Percentiles rank a stretch among this genome's conserved stretches.
Conservation (phyloP, 2,329 filamentous ascomycete genomes). For the Leptoxyphium fumago region DNA sequence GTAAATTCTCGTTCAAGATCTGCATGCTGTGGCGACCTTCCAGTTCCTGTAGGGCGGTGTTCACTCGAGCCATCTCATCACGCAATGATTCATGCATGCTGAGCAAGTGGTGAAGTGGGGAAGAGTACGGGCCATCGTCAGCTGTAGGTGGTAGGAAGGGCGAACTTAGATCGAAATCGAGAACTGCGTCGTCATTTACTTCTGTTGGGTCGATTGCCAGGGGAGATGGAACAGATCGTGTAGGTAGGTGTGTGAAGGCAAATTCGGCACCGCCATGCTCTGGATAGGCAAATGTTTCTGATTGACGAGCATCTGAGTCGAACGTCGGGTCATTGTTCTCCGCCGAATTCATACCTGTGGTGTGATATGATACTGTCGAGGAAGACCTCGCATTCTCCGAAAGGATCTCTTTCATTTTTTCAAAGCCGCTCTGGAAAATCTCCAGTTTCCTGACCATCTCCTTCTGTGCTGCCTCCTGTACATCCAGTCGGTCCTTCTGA, state of each 20-base stretch:
- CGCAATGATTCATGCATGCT: constrained; percentile 46
- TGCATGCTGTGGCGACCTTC: constrained; percentile 48
- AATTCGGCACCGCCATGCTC: constrained; percentile 1
- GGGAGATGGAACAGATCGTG: constrained; percentile 5
- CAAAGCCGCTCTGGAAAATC: constrained; percentile 30
- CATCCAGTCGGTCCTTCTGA: constrained; percentile 28
- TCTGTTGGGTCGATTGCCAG: constrained; percentile 10
- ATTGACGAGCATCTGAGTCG: too few species aligned
- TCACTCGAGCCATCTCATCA: constrained; percentile 42
- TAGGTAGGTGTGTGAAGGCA: constrained; percentile 1
- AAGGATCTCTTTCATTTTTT: constrained; percentile 29
- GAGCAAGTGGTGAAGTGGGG: constrained; percentile 42
- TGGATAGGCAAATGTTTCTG: neutral
- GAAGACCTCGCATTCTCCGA: constrained; percentile 3
- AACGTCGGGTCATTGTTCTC: neutral
- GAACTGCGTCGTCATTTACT: constrained; percentile 10
- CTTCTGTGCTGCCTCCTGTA: constrained; percentile 28
- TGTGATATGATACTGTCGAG: constrained; percentile 9
- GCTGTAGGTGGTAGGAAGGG: constrained; percentile 13
- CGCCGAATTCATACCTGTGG: neutral
- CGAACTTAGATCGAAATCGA: constrained; percentile 14
- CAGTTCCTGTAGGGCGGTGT: constrained; percentile 40
- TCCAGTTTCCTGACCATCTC: constrained; percentile 29
- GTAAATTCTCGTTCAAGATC: constrained; percentile 47
- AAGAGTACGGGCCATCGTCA: constrained; percentile 25